Evolutionary conservation across 148 eudicot species (phyloP), one percentile per base, ranked within the genome.

Genomic region (Chenopodium suecicum): DNA sequence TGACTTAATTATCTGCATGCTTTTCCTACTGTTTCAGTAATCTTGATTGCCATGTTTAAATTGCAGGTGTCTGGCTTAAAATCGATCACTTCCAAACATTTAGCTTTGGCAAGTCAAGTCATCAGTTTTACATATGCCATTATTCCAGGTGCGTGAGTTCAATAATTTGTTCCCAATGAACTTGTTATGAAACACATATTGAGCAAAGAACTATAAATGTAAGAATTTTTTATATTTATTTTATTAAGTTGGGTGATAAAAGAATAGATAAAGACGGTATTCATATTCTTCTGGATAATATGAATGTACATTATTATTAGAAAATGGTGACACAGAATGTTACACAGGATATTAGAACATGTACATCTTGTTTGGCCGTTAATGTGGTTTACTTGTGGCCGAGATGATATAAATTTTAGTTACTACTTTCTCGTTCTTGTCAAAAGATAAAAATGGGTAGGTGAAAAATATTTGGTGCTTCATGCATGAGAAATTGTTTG

Each of bases 101-200:
- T 96, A 89, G 99, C 98, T 14, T 79, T 96, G 92, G 93, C 98
- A 60, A 96, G 99, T 89, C 99, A 96, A 87, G 98, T 94, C 37
- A 88, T 96, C 88, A 92, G 99, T 79, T 96, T 94, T 77, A 88
- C 85, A 68, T 87, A 90, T 84, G 93, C 91, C 31, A 89, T 96
- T 79, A 94, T 94, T 79, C 98, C 98, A 84, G 99, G 99, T 96
- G 89, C 72, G 93, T 91, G 79, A 77, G 85, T 25, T 68, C 22
- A 70, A 74, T 23, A 58, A 9, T 4, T 16, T 31, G 20, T 68
- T 67, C 19, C 47, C 9, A 22, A 5, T 16, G 25, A 46, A 48
- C 29, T 65, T 46, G 23, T 9, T 76, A 22, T 68, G 22, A 44
- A 41, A 46, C 37, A 23, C 22, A 12, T 10, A 73, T 7, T 62